phyloP scores from a whole-genome alignment of 2,329 filamentous ascomycete genomes.

The Pseudogymnoascus destructans region DNA sequence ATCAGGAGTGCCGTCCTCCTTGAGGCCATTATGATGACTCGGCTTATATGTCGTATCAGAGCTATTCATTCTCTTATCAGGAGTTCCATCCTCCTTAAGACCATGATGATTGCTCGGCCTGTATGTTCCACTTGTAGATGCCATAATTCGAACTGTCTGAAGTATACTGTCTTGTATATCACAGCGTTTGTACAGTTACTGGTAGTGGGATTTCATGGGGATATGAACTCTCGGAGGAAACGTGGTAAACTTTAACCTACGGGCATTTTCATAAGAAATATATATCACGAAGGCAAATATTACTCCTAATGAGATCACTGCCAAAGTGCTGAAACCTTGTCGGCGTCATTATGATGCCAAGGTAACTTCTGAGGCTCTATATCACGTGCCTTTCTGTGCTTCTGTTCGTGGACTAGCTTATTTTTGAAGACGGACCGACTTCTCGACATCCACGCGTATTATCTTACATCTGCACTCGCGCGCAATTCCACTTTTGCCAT shows the following conservation, averaged over 20 bases:
- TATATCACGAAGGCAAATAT: not conserved
- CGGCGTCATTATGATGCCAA: slow-evolving; percentile 1
- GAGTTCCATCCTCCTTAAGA: slow-evolving; percentile 31
- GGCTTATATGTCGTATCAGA: not conserved
- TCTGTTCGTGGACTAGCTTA: not conserved
- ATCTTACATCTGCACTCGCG: slow-evolving; percentile 1
- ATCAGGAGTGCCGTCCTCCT: slow-evolving; percentile 31
- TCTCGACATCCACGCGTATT: slow-evolving; percentile 1
- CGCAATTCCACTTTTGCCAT: not conserved
- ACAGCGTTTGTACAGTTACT: not conserved
- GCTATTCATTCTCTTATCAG: slow-evolving; percentile 25
- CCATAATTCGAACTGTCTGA: not conserved
- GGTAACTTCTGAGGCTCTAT: not conserved
- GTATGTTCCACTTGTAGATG: slow-evolving; percentile 1
- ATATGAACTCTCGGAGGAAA: not conserved
- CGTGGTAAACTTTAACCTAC: not conserved
- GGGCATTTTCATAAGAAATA: not conserved
- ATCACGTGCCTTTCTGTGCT: not conserved
- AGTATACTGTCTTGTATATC: not conserved
- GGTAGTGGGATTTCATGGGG: not conserved
- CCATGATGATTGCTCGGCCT: slow-evolving; percentile 27
- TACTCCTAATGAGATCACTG: not conserved
- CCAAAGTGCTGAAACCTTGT: not conserved
- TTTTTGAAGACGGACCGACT: not conserved
- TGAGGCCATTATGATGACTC: slow-evolving; percentile 29